These are phyloP conservation scores for Friedmanniomyces simplex DNA, from an alignment of 495 filamentous ascomycete genomes.

Conservation along the genomic window DNA sequence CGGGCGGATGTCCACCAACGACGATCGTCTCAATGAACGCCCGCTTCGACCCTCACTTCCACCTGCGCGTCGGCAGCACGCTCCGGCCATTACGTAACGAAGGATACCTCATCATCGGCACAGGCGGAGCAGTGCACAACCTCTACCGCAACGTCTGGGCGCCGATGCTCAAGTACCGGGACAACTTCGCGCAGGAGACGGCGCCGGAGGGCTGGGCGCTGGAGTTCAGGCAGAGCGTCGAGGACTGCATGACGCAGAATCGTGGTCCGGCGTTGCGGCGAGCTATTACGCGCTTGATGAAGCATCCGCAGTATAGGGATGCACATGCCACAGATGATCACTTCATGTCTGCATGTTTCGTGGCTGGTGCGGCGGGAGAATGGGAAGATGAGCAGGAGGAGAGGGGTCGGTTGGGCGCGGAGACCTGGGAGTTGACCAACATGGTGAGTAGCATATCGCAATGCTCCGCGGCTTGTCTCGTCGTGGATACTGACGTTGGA, in stretches of 20 bases:
- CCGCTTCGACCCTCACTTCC: slow-evolving; percentile 51
- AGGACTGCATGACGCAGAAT: slow-evolving; percentile 43
- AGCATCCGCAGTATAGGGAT: slow-evolving; percentile 48
- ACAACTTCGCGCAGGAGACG: slow-evolving; percentile 49
- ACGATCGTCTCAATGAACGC: slow-evolving; percentile 49
- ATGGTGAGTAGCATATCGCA: slow-evolving; percentile 30
- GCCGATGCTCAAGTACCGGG: slow-evolving; percentile 47
- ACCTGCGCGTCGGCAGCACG: slow-evolving; percentile 43
- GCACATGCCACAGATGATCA: slow-evolving; percentile 57
- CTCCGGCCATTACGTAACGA: slow-evolving; percentile 42
- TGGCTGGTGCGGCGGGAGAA: slow-evolving; percentile 44
- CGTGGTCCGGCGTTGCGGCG: slow-evolving; percentile 36
- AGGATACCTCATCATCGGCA: slow-evolving; percentile 47
- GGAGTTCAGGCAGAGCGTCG: slow-evolving; percentile 50
- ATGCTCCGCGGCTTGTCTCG: background rate
- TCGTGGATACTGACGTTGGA: background rate
- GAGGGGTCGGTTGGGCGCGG: slow-evolving; percentile 38
- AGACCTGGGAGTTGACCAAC: slow-evolving; percentile 55
- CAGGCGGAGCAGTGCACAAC: slow-evolving; percentile 54
- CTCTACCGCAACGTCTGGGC: slow-evolving; percentile 53
- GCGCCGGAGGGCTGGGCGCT: slow-evolving; percentile 46
- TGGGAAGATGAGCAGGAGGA: slow-evolving; percentile 37
- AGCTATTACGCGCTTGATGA: slow-evolving; percentile 48
- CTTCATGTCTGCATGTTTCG: slow-evolving; percentile 49
- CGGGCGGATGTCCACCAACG: slow-evolving; percentile 43